Conservation (phyloP, 495 filamentous ascomycete genomes). For the Parachaetomium inaequale region DNA sequence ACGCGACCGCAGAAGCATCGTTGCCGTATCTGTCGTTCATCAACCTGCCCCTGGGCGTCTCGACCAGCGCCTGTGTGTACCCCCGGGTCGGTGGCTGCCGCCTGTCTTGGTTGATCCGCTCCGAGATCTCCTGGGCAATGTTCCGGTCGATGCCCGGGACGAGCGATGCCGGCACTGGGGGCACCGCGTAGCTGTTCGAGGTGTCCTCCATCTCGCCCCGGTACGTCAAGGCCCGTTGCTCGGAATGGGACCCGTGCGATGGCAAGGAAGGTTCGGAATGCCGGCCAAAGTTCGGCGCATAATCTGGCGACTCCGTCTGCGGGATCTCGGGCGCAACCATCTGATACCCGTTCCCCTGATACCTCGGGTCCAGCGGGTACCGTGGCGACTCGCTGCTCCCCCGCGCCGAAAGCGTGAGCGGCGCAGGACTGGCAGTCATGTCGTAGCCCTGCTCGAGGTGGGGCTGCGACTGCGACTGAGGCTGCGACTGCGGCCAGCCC, state of each 20-base stretch:
- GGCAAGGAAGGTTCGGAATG: constrained; percentile 29
- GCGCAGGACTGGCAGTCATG: constrained; percentile 43
- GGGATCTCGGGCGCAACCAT: constrained; percentile 13
- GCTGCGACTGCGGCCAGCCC: constrained; percentile 27
- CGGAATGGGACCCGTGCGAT: constrained; percentile 19
- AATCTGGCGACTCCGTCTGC: constrained; percentile 17
- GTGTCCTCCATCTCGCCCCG: constrained; percentile 37
- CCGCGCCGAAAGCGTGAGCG: constrained; percentile 34
- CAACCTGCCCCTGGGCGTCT: constrained; percentile 39
- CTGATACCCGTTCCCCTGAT: constrained; percentile 20
- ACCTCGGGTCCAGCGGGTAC: constrained; percentile 6
- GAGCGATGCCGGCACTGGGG: constrained; percentile 61
- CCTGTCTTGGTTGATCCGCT: constrained; percentile 48
- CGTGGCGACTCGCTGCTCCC: constrained; percentile 1
- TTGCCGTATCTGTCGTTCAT: constrained; percentile 35
- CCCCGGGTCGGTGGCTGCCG: constrained; percentile 35
- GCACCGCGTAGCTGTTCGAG: constrained; percentile 36
- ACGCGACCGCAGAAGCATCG: constrained; percentile 22
- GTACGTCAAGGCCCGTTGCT: constrained; percentile 25
- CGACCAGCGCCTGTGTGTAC: constrained; percentile 38
- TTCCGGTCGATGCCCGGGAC: constrained; percentile 65
- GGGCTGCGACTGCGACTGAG: constrained; percentile 24
- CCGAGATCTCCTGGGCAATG: constrained; percentile 54
- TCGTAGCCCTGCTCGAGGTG: constrained; percentile 36
- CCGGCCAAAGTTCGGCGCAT: constrained; percentile 21